These are phyloP conservation scores for Aureoboletus auriporus DNA, from an alignment of 768 basidiomycete genomes.

Conservation along the genomic window DNA sequence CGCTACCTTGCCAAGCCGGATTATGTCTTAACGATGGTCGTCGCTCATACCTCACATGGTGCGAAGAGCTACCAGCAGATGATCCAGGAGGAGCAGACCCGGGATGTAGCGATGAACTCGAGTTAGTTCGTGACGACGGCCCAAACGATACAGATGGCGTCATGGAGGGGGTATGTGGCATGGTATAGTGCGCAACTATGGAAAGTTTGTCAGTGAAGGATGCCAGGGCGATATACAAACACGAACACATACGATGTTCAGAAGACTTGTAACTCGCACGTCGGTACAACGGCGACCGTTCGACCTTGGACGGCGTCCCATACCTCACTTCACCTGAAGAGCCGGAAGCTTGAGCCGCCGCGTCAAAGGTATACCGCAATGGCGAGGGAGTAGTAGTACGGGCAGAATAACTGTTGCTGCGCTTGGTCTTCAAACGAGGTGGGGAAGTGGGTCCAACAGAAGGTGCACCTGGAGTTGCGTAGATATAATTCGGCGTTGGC, in stretches of 20 bases:
- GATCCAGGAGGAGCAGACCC: conserved; percentile 37
- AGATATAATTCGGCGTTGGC: conserved; percentile 39
- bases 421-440: conserved; percentile 33
- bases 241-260: conserved; percentile 41
- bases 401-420: conserved; percentile 38
- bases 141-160: conserved; percentile 32
- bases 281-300: conserved; percentile 37
- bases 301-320: conserved; percentile 26
- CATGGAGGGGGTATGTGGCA: conserved; percentile 28
- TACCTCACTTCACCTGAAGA: conserved; percentile 31
- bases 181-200: conserved; percentile 28
- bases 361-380: conserved; percentile 38
- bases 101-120: conserved; percentile 45
- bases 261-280: conserved; percentile 41
- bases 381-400: conserved; percentile 37
- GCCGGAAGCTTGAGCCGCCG: conserved; percentile 17
- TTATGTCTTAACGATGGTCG: conserved; percentile 47
- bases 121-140: conserved; percentile 48
- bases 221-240: neutral
- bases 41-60: conserved; percentile 35
- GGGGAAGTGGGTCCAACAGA: conserved; percentile 34
- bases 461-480: conserved; percentile 29
- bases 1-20: conserved; percentile 43
- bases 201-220: conserved; percentile 1
- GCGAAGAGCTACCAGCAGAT: conserved; percentile 37